Evolutionary conservation across 495 filamentous ascomycete genomes (phyloP), one percentile per base, ranked within the genome.

Genomic region (Trichoderma erinaceum): DNA sequence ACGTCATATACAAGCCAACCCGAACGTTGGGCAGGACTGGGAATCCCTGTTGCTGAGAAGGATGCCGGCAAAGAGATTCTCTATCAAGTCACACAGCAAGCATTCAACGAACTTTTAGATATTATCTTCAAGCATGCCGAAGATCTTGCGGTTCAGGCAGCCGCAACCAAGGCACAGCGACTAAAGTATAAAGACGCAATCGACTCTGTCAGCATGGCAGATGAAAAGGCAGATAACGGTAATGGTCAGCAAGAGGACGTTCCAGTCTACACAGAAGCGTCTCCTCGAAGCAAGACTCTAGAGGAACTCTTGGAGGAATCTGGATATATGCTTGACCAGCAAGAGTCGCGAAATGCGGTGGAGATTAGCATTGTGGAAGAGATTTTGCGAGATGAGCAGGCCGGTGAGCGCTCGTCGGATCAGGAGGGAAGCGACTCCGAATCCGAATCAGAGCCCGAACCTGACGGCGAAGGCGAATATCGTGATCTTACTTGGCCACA

Each of bases 21-120:
- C 27, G 90, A 95, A 74, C 82, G 92, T 46, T 93, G 90, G 91
- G 92, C 88, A 44, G 91, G 87, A 11, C 90, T 91, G 72, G 91
- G 93, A 69, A 89, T 92, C 15, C 90, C 91, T 11, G 90, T 92
- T 64, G 87, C 87, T 18, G 93, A 96, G 72, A 83, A 81, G 70
- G 92, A 97, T 73, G 86, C 90, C 10, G 92, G 92, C 41, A 92
- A 90, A 70, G 95, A 98, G 72, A 86, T 97, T 18, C 80, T 98
- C 8, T 97, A 95, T 72, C 91, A 97, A 73, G 87, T 94, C 21
- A 91, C 90, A 0, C 92, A 97, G 72, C 88, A 96, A 73, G 92
- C 90, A 1, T 89, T 97, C 76, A 97, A 97, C 73, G 92, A 98
- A 75, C 80, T 98, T 4, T 84, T 99, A 6, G 91, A 68, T 74